Evolutionary conservation across 202 grass and related monocot genomes (phyloP), one percentile per base, ranked within the genome.

Genomic region (Cymbopogon flexuosus): DNA sequence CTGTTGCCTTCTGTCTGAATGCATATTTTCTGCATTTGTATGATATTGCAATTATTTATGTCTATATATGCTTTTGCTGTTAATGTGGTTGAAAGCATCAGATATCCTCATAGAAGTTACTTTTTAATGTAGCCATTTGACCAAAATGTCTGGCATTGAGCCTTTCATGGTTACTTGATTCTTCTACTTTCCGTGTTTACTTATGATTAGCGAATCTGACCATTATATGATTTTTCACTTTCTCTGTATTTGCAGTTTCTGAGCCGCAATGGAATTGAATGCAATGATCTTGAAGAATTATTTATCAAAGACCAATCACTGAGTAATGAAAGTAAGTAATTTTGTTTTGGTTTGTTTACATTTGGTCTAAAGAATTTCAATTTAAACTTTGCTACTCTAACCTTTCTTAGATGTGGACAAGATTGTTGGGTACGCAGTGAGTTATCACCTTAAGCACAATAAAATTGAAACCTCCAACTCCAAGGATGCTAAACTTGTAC

Each of bases 231-330:
- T 58, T 65, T 5, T 68, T 68, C 8, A 31, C 66, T 75, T 68
- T 24, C 37, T 74, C 10, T 35, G 5, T 43, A 77, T 43, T 43
- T 52, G 75, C 86, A 99, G 96, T 99, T 99, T 75, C 85, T 99
- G 64, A 89, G 21, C 75, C 89, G 88, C 40, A 93, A 83, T 83
- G 87, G 85, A 66, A 89, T 99, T 42, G 96, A 99, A 57, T 96
- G 96, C 84, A 87, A 87, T 88, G 88, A 93, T 62, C 83, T 93
- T 90, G 96, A 99, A 77, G 83, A 89, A 76, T 65, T 99, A 85
- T 95, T 90, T 23, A 94, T 99, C 68, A 99, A 95, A 73, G 96
- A 99, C 64, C 92, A 99, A 76, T 85, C 88, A 36, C 84, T 99
- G 71, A 96, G 87, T 61, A 99, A 91, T 62, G 96, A 99, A 80